Conservation (phyloP, 805 yeast species). For the Barnettozyma salicaria region DNA sequence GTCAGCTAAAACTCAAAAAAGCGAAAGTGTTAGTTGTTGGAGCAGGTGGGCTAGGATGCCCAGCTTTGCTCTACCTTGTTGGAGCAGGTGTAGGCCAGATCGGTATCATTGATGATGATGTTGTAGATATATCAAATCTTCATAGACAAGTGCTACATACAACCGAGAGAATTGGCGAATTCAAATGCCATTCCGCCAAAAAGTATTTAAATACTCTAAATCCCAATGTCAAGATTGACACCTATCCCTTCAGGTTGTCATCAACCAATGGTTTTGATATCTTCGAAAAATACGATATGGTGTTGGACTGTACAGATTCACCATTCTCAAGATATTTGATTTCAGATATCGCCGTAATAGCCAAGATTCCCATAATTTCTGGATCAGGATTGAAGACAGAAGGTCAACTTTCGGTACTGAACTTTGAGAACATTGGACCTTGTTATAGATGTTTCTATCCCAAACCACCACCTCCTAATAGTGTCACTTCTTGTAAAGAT, state of each 20-base stretch:
- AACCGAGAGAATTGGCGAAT: slow-evolving; percentile 55
- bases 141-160: slow-evolving; percentile 87
- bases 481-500: slow-evolving; percentile 81
- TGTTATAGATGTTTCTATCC: slow-evolving; percentile 95
- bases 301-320: slow-evolving; percentile 92
- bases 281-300: slow-evolving; percentile 59
- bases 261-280: slow-evolving; percentile 58
- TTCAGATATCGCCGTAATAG: slow-evolving; percentile 72
- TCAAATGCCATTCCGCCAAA: slow-evolving; percentile 78
- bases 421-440: slow-evolving; percentile 66
- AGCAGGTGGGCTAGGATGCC: slow-evolving; percentile 96
- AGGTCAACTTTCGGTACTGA: slow-evolving; percentile 79
- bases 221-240: slow-evolving; percentile 53
- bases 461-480: slow-evolving; percentile 76
- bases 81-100: slow-evolving; percentile 85
- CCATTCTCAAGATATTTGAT: slow-evolving; percentile 83
- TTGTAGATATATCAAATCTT: slow-evolving; percentile 76
- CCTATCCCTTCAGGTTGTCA: slow-evolving; percentile 47
- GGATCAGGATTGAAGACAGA: slow-evolving; percentile 91
- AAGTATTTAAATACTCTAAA: slow-evolving; percentile 48
- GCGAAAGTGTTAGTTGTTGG: slow-evolving; percentile 75
- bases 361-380: slow-evolving; percentile 69
- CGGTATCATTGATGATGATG: slow-evolving; percentile 85
- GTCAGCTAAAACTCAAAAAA: slow-evolving; percentile 54
- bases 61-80: slow-evolving; percentile 75